Evolutionary conservation across 2,329 filamentous ascomycete species (phyloP), one percentile per base, ranked within the genome.

Genomic region (Macrophomina pseudophaseolina): DNA sequence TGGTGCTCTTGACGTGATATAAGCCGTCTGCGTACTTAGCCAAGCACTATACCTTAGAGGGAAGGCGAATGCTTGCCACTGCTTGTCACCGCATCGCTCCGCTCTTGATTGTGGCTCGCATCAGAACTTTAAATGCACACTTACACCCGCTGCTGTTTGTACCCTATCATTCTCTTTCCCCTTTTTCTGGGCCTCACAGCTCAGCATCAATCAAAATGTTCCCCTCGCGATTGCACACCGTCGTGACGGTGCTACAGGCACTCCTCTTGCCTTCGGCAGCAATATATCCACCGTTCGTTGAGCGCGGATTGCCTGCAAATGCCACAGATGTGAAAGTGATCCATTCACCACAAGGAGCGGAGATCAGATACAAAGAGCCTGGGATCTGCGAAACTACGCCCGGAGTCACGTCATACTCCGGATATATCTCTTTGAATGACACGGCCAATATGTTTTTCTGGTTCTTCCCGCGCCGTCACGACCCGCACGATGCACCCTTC

Each of bases 401-500:
- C 32, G 75, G 75, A n/a, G 76, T 78, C 14, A 74, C 76, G 62
- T 75, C 77, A 46, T 78, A 78, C 72, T 70, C 76, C 2, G 76
- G 76, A 30, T 78, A 78, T 64, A 76, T 78, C 66, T 76, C 74
- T 67, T 69, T 78, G 59, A 71, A 76, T 53, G 71, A 72, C 16
- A 75, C 71, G 30, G 77, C 74, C 28, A 75, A 80, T 62, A 77
- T 79, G 75, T 80, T 78, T 67, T 81, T 81, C 67, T 82, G 81
- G 80, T 83, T 82, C 69, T 84, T 84, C 62, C 81, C 83, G 69
- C 76, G 81, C 5, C 76, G 83, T 18, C 78, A 82, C 51, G 78
- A 82, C 65, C 81, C 80, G 0, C 59, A 67, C 4, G 71, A 77
- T 35, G 75, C 74, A 56, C 75, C 75, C 3, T 66, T 71, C 23